Evolutionary conservation across 192 early-diverging fungal species (phyloP).

Genomic region (Coemansia umbellata): DNA sequence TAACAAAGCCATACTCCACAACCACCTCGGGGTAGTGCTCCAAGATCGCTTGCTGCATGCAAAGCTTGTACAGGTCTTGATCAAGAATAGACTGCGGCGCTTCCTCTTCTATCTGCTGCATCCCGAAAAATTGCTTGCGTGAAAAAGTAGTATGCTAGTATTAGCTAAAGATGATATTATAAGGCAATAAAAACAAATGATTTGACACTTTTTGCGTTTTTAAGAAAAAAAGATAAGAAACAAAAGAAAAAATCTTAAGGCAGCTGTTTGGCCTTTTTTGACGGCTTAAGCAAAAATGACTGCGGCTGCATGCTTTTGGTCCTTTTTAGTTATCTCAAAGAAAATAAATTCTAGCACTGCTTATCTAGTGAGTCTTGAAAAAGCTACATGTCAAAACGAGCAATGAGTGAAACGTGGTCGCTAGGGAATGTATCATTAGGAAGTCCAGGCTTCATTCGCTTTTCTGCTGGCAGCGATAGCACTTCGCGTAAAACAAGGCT

Average conservation of each 20-base stretch:
- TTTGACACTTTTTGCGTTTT: too few species aligned
- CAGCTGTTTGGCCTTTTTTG: too few species aligned
- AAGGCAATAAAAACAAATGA: too few species aligned
- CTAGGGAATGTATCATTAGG: slow-evolving; percentile 46
- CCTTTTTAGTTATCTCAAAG: too few species aligned
- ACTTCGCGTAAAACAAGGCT: slow-evolving; percentile 18
- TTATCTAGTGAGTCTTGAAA: too few species aligned
- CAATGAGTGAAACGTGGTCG: slow-evolving; percentile 44
- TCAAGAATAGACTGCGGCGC: slow-evolving; percentile 64
- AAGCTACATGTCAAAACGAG: slow-evolving; percentile 15
- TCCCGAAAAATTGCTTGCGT: not conserved
- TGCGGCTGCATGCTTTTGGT: too few species aligned
- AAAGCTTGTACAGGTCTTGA: slow-evolving; percentile 81
- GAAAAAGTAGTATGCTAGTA: slow-evolving; percentile 27
- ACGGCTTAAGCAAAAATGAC: too few species aligned
- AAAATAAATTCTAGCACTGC: too few species aligned
- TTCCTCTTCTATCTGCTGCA: slow-evolving; percentile 6
- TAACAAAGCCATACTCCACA: slow-evolving; percentile 66
- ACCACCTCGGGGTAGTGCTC: slow-evolving; percentile 61
- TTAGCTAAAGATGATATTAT: too few species aligned
- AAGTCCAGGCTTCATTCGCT: slow-evolving; percentile 36
- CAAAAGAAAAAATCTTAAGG: not conserved
- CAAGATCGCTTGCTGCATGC: slow-evolving; percentile 75
- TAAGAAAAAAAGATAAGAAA: not conserved
- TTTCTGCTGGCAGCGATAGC: slow-evolving; percentile 33